Evolutionary conservation across 345 rosid species (phyloP).

Genomic region (Orychophragmus violaceus): DNA sequence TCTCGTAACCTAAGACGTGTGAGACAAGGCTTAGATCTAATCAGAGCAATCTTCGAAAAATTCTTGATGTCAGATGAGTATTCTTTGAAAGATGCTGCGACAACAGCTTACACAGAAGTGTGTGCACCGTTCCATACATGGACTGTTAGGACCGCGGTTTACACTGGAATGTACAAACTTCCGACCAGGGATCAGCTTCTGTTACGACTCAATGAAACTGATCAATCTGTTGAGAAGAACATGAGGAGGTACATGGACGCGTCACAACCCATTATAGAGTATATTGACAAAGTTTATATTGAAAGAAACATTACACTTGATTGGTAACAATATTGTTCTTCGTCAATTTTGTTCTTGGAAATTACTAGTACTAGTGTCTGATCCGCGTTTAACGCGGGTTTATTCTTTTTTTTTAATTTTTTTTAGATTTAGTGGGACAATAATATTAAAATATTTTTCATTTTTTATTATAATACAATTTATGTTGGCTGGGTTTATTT

Average conservation of each 20-base stretch:
- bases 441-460: no score
- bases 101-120: constrained; percentile 75
- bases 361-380: neutral
- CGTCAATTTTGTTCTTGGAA: neutral
- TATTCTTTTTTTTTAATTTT: neutral
- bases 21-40: constrained; percentile 86
- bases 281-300: constrained; percentile 64
- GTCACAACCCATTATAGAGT: constrained; percentile 42
- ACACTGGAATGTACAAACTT: constrained; percentile 90
- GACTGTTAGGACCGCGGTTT: constrained; percentile 83
- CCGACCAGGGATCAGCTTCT: constrained; percentile 75
- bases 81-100: constrained; percentile 75
- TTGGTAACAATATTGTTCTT: constrained; percentile 38
- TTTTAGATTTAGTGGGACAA: neutral
- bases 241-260: constrained; percentile 70
- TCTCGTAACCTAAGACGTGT: constrained; percentile 77
- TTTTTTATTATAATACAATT: no score
- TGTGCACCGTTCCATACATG: constrained; percentile 89
- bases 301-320: constrained; percentile 69
- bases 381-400: no score
- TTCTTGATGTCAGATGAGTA: constrained; percentile 51
- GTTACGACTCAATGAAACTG: constrained; percentile 72
- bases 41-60: constrained; percentile 70
- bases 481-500: no score
- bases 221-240: constrained; percentile 64